Percentiles rank a stretch among this genome's conserved stretches.
Evolutionary conservation across 2,329 filamentous ascomycete genomes (phyloP).

Genomic region (Monilinia vaccinii-corymbosi): DNA sequence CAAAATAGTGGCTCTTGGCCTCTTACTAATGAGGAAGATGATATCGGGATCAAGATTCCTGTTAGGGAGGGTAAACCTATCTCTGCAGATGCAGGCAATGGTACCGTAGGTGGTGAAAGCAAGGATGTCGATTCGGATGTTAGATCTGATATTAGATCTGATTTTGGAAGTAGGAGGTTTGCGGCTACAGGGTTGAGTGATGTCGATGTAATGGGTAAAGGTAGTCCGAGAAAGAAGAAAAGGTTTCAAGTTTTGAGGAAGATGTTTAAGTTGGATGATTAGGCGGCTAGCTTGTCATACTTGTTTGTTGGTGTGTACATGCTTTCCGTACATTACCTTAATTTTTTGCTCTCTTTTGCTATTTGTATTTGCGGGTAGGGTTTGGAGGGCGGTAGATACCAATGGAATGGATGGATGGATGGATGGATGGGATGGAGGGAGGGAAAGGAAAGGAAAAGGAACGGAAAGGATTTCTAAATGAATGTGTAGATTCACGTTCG

Average conservation of each 20-base stretch:
- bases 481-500: no score
- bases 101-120: conserved; percentile 10
- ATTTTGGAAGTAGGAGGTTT: conserved; percentile 19
- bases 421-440: background rate
- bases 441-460: no score
- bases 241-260: conserved; percentile 58
- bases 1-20: conserved; percentile 40
- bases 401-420: background rate
- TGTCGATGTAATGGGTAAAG: conserved; percentile 15
- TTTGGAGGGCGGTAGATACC: background rate
- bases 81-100: conserved; percentile 13
- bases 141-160: conserved; percentile 17
- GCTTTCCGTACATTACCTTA: background rate
- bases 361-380: background rate
- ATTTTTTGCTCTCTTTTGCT: background rate
- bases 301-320: background rate
- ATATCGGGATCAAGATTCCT: conserved; percentile 12
- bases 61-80: conserved; percentile 28
- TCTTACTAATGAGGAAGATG: conserved; percentile 26
- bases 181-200: conserved; percentile 22
- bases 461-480: no score
- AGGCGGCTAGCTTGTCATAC: conserved; percentile 5
- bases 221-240: conserved; percentile 45
- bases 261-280: conserved; percentile 54
- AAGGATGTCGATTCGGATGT: conserved; percentile 12